Conservation (phyloP, 768 basidiomycete genomes). For the Termitomyces sp. region DNA sequence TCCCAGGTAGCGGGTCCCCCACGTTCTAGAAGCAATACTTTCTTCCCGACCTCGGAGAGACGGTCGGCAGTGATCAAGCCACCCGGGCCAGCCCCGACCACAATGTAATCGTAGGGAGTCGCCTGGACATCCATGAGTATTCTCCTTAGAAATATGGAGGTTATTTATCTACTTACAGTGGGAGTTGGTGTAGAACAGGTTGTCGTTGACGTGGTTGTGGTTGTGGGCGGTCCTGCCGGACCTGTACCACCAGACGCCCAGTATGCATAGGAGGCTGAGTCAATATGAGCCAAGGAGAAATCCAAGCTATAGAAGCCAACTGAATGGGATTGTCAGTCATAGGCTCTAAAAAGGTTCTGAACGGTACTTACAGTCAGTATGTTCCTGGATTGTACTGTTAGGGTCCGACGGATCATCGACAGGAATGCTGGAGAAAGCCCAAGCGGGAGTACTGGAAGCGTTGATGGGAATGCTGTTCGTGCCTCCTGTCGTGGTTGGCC, state of each 20-base stretch:
- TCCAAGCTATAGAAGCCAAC: constrained; percentile 58
- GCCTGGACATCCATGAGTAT: constrained; percentile 19
- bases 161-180: constrained; percentile 6
- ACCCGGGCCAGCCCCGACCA: constrained; percentile 54
- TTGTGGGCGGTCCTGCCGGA: constrained; percentile 13
- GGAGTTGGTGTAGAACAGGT: constrained; percentile 25
- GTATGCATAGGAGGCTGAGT: constrained; percentile 38
- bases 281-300: constrained; percentile 41
- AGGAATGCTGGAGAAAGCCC: constrained; percentile 38
- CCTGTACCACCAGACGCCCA: constrained; percentile 47
- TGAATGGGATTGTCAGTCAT: constrained; percentile 16
- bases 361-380: constrained; percentile 47
- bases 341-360: background rate
- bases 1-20: constrained; percentile 56
- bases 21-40: constrained; percentile 56
- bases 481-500: constrained; percentile 34
- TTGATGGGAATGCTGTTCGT: constrained; percentile 31
- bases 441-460: constrained; percentile 39
- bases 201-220: constrained; percentile 22
- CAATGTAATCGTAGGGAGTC: constrained; percentile 47
- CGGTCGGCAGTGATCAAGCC: constrained; percentile 57
- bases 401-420: constrained; percentile 48
- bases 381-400: constrained; percentile 47
- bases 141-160: background rate
- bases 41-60: constrained; percentile 56